These are phyloP conservation scores for Dactylellina drechsleri DNA, from an alignment of 2,329 filamentous ascomycete genomes.

Conservation along the genomic window DNA sequence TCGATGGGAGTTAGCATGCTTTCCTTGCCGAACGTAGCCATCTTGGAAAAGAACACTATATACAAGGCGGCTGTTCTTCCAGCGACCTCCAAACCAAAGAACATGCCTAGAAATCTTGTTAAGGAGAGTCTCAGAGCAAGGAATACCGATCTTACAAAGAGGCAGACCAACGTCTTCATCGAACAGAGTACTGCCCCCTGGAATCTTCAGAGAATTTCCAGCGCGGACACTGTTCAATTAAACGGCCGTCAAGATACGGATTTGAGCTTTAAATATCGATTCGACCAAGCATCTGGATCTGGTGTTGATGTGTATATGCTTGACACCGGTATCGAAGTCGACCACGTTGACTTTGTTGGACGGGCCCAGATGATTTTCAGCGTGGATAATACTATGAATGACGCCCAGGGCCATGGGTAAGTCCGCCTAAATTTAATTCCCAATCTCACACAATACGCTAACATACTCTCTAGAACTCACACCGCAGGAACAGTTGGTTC, in stretches of 20 bases:
- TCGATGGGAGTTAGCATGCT: constrained; percentile 44
- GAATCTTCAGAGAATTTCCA: constrained; percentile 60
- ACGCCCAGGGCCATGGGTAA: constrained; percentile 68
- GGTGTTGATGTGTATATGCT: constrained; percentile 65
- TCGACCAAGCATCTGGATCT: constrained; percentile 60
- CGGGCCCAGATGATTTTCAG: constrained; percentile 59
- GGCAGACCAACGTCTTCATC: constrained; percentile 35
- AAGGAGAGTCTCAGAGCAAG: constrained; percentile 47
- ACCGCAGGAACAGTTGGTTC: constrained; percentile 57
- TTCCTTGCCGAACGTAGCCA: constrained; percentile 46
- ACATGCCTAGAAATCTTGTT: constrained; percentile 55
- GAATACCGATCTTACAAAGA: constrained; percentile 31
- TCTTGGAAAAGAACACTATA: constrained; percentile 47
- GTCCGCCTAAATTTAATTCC: constrained; percentile 60
- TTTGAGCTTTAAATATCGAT: constrained; percentile 62
- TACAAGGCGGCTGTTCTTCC: constrained; percentile 48
- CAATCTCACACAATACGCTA: background rate
- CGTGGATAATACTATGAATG: constrained; percentile 63
- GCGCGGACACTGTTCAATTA: constrained; percentile 57
- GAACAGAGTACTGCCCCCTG: constrained; percentile 56
- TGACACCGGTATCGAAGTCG: constrained; percentile 63
- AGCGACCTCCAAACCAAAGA: constrained; percentile 27
- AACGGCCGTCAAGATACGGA: constrained; percentile 56
- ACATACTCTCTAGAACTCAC: constrained; percentile 53
- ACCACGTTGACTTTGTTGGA: constrained; percentile 59